A percentile compares a stretch with the other conserved stretches of the same genome.
These are phyloP conservation scores for Nothophytophthora sp. DNA, from an alignment of 352 stramenopile species.

Conservation along the genomic window DNA sequence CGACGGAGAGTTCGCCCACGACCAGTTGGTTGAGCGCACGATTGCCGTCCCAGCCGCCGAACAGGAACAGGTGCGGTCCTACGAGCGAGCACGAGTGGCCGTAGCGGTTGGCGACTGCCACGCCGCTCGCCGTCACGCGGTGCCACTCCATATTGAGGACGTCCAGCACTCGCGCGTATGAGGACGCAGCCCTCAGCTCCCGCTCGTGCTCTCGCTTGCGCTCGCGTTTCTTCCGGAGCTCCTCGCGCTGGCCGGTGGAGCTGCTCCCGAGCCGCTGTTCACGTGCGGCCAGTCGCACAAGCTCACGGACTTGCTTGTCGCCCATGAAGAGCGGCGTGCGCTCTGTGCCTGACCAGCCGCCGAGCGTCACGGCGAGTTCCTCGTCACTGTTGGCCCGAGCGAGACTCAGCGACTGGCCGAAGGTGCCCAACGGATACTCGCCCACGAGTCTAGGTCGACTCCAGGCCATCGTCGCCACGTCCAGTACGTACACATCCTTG, in stretches of 20 bases:
- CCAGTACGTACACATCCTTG: constrained; percentile 73
- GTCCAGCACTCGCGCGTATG: constrained; percentile 64
- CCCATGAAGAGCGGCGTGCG: constrained; percentile 76
- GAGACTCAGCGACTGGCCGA: constrained; percentile 53
- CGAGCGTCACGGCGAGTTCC: constrained; percentile 63
- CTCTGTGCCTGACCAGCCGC: constrained; percentile 79
- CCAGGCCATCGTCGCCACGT: constrained; percentile 57
- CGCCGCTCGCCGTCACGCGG: constrained; percentile 35
- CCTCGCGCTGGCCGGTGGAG: constrained; percentile 13
- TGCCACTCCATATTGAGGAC: constrained; percentile 69
- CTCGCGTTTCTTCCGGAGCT: constrained; percentile 34
- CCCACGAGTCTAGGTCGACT: constrained; percentile 68
- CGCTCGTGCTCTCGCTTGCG: constrained; percentile 37
- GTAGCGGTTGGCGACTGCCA: constrained; percentile 64
- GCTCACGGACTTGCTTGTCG: constrained; percentile 64
- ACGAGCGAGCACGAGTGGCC: constrained; percentile 68
- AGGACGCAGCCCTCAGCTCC: constrained; percentile 42
- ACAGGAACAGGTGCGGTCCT: constrained; percentile 71
- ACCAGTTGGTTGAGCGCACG: constrained; percentile 77
- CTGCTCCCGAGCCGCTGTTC: constrained; percentile 57
- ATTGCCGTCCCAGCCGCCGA: constrained; percentile 84
- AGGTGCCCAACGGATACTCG: constrained; percentile 66
- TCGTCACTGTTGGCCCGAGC: constrained; percentile 21
- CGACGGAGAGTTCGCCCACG: constrained; percentile 49
- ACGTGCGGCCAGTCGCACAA: constrained; percentile 51